Evolutionary conservation across 2,329 filamentous ascomycete species (phyloP).

Genomic region (Fusarium sp.): DNA sequence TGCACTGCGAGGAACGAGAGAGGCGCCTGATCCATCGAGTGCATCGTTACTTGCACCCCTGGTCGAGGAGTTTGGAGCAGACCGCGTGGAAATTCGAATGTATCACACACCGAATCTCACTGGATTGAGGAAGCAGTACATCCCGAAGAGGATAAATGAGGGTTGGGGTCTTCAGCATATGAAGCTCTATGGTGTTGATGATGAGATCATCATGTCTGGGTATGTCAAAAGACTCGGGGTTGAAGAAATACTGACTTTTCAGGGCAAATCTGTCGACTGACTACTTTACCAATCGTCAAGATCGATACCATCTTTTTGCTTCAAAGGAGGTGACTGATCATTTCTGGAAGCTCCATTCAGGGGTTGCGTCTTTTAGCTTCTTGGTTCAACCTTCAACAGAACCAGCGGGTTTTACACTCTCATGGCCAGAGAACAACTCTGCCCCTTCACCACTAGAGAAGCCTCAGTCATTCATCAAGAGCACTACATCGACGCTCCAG

Average conservation of each 20-base stretch:
- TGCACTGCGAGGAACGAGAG: conserved; percentile 87
- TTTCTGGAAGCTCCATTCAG: conserved; percentile 79
- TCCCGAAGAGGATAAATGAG: conserved; percentile 93
- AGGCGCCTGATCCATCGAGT: conserved; percentile 84
- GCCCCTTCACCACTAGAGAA: conserved; percentile 77
- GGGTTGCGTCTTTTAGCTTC: conserved; percentile 83
- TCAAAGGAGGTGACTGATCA: conserved; percentile 83
- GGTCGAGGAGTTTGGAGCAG: conserved; percentile 81
- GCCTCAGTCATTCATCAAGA: conserved; percentile 72
- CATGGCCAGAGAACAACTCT: conserved; percentile 80
- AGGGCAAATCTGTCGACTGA: conserved; percentile 88
- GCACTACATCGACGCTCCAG: conserved; percentile 72
- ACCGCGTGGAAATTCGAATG: conserved; percentile 92
- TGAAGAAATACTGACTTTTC: conserved; percentile 18
- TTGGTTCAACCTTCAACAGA: conserved; percentile 70
- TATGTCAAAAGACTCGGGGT: conserved; percentile 45
- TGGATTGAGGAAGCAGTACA: conserved; percentile 80
- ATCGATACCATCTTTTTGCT: conserved; percentile 90
- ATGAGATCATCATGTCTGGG: conserved; percentile 94
- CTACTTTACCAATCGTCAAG: conserved; percentile 96
- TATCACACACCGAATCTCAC: conserved; percentile 97
- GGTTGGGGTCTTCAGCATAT: conserved; percentile 99
- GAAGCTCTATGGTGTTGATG: conserved; percentile 96
- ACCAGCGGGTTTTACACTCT: conserved; percentile 64
- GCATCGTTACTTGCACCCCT: conserved; percentile 87